Evolutionary conservation across 176 grass and related monocot species (phyloP), one percentile per base, ranked within the genome.

Genomic region (Zoysia pacifica): DNA sequence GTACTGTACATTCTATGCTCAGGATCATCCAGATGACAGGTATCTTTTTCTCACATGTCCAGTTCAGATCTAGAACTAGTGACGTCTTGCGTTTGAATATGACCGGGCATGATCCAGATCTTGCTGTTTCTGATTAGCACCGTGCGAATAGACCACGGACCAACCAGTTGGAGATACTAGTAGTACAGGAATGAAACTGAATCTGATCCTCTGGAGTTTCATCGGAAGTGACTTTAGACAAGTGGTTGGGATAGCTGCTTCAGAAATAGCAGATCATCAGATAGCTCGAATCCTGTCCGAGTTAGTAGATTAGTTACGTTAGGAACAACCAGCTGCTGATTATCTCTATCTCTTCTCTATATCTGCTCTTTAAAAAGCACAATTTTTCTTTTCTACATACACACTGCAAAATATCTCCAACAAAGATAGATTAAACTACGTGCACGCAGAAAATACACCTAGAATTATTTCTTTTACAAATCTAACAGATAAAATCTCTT

Each of bases 11-110:
- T 28, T 28, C 28, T 28, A 7, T 18, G 12, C 11, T 38, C 20
- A 4, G 51, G 51, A 67, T 86, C 61, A 65, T 62, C 20, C 76
- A 79, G 42, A 63, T 74, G 76, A 2, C 35, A 73, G 16, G 41
- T 28, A 40, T 62, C 50, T 73, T 56, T 73, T 56, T 73, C 76
- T 80, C 40, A 44, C 50, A n/a, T 79, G 83, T 74, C 49, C 59
- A 56, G 9, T 86, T 80, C 62, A 67, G 50, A 20, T 59, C 28
- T 28, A 28, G 28, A 28, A 28, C 28, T 28, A 28, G 28, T 28
- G 28, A n/a, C 69, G 43, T 67, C 43, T 63, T 59, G 11, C 11
- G 28, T 5, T 67, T 80, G 75, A 79, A 79, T 20, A 66, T 28
- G 74, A 85, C 67, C 20, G 39, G 35, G 55, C 59, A 72, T 62